Base-by-base conservation (phyloP, 176 grass and related monocot species). In the Oryza coarctata region DNA sequence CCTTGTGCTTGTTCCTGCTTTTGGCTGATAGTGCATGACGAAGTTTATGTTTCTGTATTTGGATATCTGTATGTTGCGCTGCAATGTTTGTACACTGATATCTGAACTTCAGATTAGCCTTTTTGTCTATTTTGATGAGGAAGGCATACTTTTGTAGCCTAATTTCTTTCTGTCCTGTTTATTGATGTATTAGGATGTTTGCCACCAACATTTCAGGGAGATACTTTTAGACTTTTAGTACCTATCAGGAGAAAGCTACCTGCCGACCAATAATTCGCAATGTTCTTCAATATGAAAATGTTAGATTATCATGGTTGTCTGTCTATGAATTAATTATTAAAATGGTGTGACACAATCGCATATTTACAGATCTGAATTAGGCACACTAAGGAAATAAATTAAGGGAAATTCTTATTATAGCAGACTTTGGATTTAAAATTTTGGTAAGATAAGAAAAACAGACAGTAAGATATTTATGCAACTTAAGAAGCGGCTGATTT, bases 11-110 rank as follows among this genome's bases (percentile, higher is more conserved):
- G 23, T 57, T 49, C 20, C 3, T 68, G 65, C 49, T 5, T 49
- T 89, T 75, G 76, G 22, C 27, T 35, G 35, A 72, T 77, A 83
- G 6, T 75, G 41, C 61, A 14, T 27, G 8, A 82, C 4, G 36
- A 79, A 74, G 22, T 17, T 36, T 28, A 71, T 22, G n/a, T 67
- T 34, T 88, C 35, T 52, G 71, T 22, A 4, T 8, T 49, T 49
- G 58, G 78, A 81, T 77, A 29, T 64, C 12, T 28, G 33, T 52
- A 23, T 26, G 31, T 7, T 77, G 35, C 12, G 0, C 29, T 80
- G 14, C 27, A 17, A 17, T 80, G 27, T 83, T 47, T 33, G 80
- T 14, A 73, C 33, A 60, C 17, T 81, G 2, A 7, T 84, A 50
- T 72, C 40, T 72, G 18, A 10, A 28, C 7, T 62, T 67, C 70